Evolutionary conservation across 306 rosid genomes (phyloP).

Genomic region (Pterocarpus santalinus): DNA sequence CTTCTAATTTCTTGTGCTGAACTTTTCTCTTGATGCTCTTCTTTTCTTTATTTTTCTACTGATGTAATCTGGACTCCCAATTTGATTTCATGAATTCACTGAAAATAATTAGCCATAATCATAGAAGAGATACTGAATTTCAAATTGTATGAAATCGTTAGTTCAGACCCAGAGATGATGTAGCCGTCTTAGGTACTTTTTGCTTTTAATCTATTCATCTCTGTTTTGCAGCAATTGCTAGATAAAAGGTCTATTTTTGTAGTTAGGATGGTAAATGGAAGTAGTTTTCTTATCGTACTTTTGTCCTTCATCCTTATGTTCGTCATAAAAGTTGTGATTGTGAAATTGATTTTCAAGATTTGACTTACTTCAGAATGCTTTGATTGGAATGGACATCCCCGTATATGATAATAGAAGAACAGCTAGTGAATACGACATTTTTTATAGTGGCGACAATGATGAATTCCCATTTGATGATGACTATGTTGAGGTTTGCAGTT

Average conservation of each 20-base stretch:
- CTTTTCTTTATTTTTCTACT: constrained; percentile 7
- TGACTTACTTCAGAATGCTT: constrained; percentile 70
- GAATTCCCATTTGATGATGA: constrained; percentile 69
- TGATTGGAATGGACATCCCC: constrained; percentile 89
- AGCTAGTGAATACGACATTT: constrained; percentile 54
- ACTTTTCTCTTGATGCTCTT: constrained; percentile 26
- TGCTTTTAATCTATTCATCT: constrained; percentile 6
- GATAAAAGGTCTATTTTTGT: constrained; percentile 30
- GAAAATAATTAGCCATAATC: constrained; percentile 2
- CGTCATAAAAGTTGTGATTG: constrained; percentile 19
- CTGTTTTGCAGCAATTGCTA: constrained; percentile 24
- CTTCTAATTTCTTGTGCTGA: constrained; percentile 10
- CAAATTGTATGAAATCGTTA: constrained; percentile 23
- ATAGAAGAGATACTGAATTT: constrained; percentile 26
- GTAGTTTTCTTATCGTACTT: constrained; percentile 31
- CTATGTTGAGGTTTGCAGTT: constrained; percentile 68
- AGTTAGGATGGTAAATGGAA: constrained; percentile 21
- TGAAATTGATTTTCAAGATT: constrained; percentile 42
- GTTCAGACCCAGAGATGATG: constrained; percentile 11
- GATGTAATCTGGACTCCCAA: constrained; percentile 5
- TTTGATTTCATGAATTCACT: constrained; percentile 12
- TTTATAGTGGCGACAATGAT: constrained; percentile 55
- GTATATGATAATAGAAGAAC: constrained; percentile 65
- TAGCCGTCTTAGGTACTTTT: not conserved
- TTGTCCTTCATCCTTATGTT: not conserved